These are phyloP conservation scores for Trichomonascus vanleenenianus DNA, from an alignment of 805 yeast genomes.

Conservation along the genomic window DNA sequence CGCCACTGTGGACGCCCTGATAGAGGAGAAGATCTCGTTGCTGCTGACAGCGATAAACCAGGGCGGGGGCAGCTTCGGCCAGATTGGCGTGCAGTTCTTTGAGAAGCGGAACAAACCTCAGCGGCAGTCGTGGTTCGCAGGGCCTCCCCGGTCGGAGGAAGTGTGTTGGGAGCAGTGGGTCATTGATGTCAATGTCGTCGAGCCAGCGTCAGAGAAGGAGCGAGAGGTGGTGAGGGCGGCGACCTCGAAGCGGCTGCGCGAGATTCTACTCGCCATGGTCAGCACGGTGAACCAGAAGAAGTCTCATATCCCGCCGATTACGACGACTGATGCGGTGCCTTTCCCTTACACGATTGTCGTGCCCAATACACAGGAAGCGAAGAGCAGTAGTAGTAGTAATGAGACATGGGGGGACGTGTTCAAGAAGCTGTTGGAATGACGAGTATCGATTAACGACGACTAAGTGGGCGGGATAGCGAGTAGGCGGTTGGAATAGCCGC, in stretches of 20 bases:
- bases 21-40: slow-evolving; percentile 30
- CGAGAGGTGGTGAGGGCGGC: slow-evolving; percentile 19
- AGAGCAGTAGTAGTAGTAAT: background rate
- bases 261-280: slow-evolving; percentile 39
- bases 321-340: slow-evolving; percentile 57
- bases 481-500: no score
- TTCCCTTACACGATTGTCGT: slow-evolving; percentile 46
- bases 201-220: slow-evolving; percentile 21
- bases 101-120: slow-evolving; percentile 26
- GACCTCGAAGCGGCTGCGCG: slow-evolving; percentile 33
- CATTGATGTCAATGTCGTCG: slow-evolving; percentile 41
- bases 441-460: no score
- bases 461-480: no score
- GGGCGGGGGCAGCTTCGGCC: slow-evolving; percentile 7
- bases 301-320: slow-evolving; percentile 67
- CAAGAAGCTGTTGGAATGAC: slow-evolving; percentile 22
- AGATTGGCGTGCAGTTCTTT: slow-evolving; percentile 25
- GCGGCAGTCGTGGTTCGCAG: slow-evolving; percentile 51
- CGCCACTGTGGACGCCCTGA: slow-evolving; percentile 41
- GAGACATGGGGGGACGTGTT: slow-evolving; percentile 32
- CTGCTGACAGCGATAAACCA: slow-evolving; percentile 22
- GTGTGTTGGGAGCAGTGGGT: slow-evolving; percentile 68
- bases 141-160: slow-evolving; percentile 32
- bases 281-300: slow-evolving; percentile 48
- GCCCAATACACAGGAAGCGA: slow-evolving; percentile 14